Evolutionary conservation across 805 yeast species (phyloP), one percentile per base, ranked within the genome.

Genomic region (Metschnikowia baotianmanensis): DNA sequence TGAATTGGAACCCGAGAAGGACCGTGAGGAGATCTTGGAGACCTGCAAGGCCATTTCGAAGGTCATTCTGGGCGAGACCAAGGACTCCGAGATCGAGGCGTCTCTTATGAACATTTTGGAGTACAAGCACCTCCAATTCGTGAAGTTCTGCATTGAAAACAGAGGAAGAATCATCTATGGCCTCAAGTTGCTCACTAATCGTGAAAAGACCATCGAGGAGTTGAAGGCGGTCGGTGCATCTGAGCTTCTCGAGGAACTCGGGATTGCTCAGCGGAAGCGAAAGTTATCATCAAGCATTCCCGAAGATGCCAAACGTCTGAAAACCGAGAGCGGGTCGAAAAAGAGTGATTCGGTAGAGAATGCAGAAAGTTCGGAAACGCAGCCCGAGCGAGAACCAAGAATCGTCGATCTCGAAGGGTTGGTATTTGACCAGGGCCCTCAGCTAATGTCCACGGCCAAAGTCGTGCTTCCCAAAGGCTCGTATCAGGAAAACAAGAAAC

Each of bases 391-490:
- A 36, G 46, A 53, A 30, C 83, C 93, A 1, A 62, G 65, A 32
- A 59, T 74, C 30, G 70, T 87, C n/a, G 86, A 86, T 53, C 60
- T 90, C 7, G 80, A 78, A 19, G 69, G 77, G 9, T 62, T 84
- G 5, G 71, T 69, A 1, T 84, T 87, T 54, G 88, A 83, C 25
- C 83, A 86, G 56, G 91, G 93, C 0, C 68, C 84, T 0, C 85
- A 78, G 50, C 65, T 84, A 9, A 72, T 83, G 77, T 75, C 89
- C 1, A 71, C 76, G 0, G 65, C 83, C 1, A 83, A 80, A 45
- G 78, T 93, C 17, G 73, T 74, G 38, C 74, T 93, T 3, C 98
- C 99, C 0, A 75, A 75, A 43, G 96, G 95, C 3, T 85, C 98
- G 0, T 85, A 78, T 58, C 88, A 86, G 54, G 77, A 85, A 44